Evolutionary conservation across 169 alveolate species (phyloP).

Genomic region (Cryptosporidium ryanae): DNA sequence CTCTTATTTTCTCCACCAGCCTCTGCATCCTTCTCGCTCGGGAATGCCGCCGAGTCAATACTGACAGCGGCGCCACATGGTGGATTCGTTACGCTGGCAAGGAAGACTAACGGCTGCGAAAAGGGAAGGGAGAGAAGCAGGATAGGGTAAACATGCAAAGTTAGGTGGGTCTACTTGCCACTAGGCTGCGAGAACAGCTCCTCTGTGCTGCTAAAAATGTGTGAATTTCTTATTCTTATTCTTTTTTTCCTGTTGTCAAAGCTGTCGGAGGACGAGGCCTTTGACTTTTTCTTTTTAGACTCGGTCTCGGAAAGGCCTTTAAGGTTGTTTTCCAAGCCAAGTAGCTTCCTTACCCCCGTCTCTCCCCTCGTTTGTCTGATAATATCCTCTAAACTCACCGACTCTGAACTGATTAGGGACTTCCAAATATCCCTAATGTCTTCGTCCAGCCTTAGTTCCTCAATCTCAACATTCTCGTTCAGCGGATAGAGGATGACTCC

Average conservation of each 20-base stretch:
- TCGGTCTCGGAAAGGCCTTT: neutral
- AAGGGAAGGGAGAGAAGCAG: no score
- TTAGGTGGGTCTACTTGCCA: neutral
- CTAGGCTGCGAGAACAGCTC: conserved; percentile 22
- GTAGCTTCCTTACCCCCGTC: conserved; percentile 47
- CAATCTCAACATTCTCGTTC: conserved; percentile 53
- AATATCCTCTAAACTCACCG: conserved; percentile 56
- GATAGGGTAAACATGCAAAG: neutral
- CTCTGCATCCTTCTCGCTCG: neutral
- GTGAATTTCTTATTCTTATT: conserved; percentile 54
- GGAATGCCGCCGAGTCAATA: neutral
- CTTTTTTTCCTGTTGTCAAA: conserved; percentile 20
- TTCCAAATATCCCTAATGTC: conserved; percentile 57
- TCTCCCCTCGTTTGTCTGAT: conserved; percentile 53
- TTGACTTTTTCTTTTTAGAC: conserved; percentile 24
- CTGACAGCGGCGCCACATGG: neutral
- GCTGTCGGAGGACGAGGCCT: neutral
- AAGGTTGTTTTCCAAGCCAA: conserved; percentile 26
- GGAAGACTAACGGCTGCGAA: conserved; percentile 9
- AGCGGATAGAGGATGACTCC: conserved; percentile 60
- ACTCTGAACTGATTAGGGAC: conserved; percentile 16
- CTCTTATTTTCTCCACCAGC: neutral
- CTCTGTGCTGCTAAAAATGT: conserved; percentile 48
- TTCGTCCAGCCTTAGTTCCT: conserved; percentile 44
- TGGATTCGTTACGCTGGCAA: neutral